Base-by-base conservation (phyloP, 441 rosid genomes). In the Francoa sonchifolia region DNA sequence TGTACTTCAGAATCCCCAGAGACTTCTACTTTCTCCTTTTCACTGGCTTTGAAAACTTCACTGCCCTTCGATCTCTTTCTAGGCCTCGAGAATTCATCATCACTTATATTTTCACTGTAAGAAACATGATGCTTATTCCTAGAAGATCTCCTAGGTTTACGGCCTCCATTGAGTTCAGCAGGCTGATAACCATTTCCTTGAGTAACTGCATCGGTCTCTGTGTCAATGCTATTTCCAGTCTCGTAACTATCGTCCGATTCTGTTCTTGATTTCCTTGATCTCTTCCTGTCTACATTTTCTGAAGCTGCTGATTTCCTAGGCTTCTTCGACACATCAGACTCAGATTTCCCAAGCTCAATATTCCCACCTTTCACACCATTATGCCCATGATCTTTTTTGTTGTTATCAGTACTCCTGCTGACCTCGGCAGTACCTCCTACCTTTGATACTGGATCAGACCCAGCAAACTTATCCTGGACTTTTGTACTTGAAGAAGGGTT, bases 111-210 rank as follows among this genome's bases (percentile, higher is more conserved):
- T 39, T 66, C 65, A 12, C 12, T 25, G 30, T 44, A 57, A 21
- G 22, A 62, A 32, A 63, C 42, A 17, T 38, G 44, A 20, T 54
- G 62, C 41, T 54, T 63, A 25, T 33, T 36, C 60, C 69, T 60
- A 4, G 54, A 36, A 28, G 76, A 70, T 58, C 51, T 66, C 45
- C 69, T 57, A 19, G 31, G 29, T 20, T 50, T 40, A 41, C 29
- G 37, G 17, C 30, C 43, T 31, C 28, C 58, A 54, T 50, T 38
- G n/a, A 17, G 25, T 16, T 21, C 49, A 39, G 33, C 36, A 47
- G 28, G 15, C 15, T 50, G 42, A 35, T 37, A 23, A 25, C 36
- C 50, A 43, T 58, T 47, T 51, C 42, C 61, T 23, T 42, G 44
- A 34, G 18, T 16, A 28, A 10, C 28, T 12, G 16, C 37, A 41